Evolutionary conservation across 2,329 filamentous ascomycete genomes (phyloP), one percentile per base, ranked within the genome.

Genomic region (Fonsecaea multimorphosa): DNA sequence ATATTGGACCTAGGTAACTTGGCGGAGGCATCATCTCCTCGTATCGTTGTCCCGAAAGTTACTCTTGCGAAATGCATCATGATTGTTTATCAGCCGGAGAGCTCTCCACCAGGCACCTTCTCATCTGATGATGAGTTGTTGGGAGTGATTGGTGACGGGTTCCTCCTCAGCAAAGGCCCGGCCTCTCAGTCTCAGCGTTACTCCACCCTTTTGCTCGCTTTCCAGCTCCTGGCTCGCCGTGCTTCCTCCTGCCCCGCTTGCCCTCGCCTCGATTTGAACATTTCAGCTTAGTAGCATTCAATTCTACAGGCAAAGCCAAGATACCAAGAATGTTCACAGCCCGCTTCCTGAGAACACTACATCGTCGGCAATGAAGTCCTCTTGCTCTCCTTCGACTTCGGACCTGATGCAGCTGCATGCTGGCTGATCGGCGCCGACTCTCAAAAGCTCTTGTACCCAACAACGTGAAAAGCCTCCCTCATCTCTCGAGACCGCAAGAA

Each of bases 371-470:
- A 70, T 68, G 68, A 63, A 66, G 63, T 54, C 58, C 61, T 61
- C 46, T 38, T 51, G 58, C 44, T 65, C 64, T 53, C 31, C 68
- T 62, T 64, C 53, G 19, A 67, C 58, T 55, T 66, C 58, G 49
- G 68, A 72, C 58, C 63, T 70, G 44, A 67, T 72, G 65, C 66
- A 68, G 67, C 63, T 72, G 31, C 70, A 69, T 54, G 70, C 66
- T 61, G 68, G 70, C 58, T 69, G 66, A 70, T 27, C 40, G 52
- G 49, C 19, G 58, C 57, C 58, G 27, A 24, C 16, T 3, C 56
- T 54, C 16, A 34, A 53, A 54, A 16, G n/a, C 29, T n/a, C 29
- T 32, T 40, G 27, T 51, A 14, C 34, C 61, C 22, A 12, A 14
- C 44, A 2, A 12, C 44, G 19, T 22, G 44, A 49, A 49, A 49